Conservation (phyloP, 2,329 filamentous ascomycete genomes). For the Daldinia sp. region DNA sequence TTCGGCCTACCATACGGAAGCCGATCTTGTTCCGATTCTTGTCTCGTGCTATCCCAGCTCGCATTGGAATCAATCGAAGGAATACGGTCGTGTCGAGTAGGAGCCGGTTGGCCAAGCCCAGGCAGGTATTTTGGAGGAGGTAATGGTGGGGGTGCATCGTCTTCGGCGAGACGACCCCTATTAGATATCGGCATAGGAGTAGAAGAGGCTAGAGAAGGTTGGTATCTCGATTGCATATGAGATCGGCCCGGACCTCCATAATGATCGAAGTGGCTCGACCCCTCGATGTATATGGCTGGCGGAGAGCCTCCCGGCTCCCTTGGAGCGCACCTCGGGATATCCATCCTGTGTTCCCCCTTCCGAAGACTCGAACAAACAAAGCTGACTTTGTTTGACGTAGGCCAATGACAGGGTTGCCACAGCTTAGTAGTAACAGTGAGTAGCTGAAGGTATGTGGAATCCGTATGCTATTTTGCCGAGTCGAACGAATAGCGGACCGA, state of each 20-base stretch:
- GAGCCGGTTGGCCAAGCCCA: constrained; percentile 44
- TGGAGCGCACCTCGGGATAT: constrained; percentile 49
- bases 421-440: constrained; percentile 22
- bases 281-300: constrained; percentile 50
- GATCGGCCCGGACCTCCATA: constrained; percentile 44
- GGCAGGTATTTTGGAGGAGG: constrained; percentile 53
- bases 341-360: constrained; percentile 43
- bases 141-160: constrained; percentile 54
- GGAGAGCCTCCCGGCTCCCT: constrained; percentile 50
- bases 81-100: constrained; percentile 45
- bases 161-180: constrained; percentile 48
- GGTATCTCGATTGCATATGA: constrained; percentile 48
- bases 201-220: constrained; percentile 51
- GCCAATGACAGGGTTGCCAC: constrained; percentile 44
- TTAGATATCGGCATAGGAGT: constrained; percentile 55
- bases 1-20: constrained; percentile 42
- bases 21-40: constrained; percentile 46
- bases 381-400: constrained; percentile 35
- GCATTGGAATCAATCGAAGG: constrained; percentile 50
- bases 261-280: constrained; percentile 45
- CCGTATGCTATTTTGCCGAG: constrained; percentile 19
- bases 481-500: constrained; percentile 22
- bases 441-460: constrained; percentile 36
- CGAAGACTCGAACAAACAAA: constrained; percentile 24
- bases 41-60: constrained; percentile 48